Base-by-base conservation (phyloP, 495 filamentous ascomycete species). In the Penicillium alfredii region DNA sequence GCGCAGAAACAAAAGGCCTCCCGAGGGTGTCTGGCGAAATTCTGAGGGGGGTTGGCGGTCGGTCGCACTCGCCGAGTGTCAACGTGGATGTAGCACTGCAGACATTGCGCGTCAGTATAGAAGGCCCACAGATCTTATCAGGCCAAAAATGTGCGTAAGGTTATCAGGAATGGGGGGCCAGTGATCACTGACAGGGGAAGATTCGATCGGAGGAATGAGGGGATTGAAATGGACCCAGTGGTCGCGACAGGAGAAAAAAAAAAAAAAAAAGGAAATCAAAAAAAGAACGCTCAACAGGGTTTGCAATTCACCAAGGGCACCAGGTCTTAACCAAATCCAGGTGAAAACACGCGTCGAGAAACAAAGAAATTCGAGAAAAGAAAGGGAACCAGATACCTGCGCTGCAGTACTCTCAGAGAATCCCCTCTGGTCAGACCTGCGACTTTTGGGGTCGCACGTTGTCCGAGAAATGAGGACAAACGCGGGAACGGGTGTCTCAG, bases 401-500 rank as follows among this genome's bases (percentile, higher is more conserved):
- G 28, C 48, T 52, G 52, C 52, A 53, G 53, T 37, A 28, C 33
- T 52, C 20, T 30, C n/a, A n/a, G n/a, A 29, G 33, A 49, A 39
- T 48, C 36, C 49, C 45, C 50, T 43, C 42, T 37, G 21, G 40
- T 34, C 40, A 25, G 23, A 32, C 35, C 37, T 48, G 38, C 47
- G 40, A 33, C 29, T 16, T 31, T 24, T 24, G 42, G 18, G 14
- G 41, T 39, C 36, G 38, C 51, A 52, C 51, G 48, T 55, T 49
- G 41, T 38, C 36, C 33, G n/a, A 29, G 28, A 39, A 43, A 40
- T 32, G 22, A 27, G 28, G 42, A 49, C 45, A 51, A 85, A 75
- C 23, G 73, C 77, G 31, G 76, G 71, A 27, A 78, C 76, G 18
- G 82, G 63, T 47, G 55, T 69, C 43, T 72, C 58, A 58, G 81